phyloP scores from a whole-genome alignment of 768 basidiomycete species.

The Amanita inopinata region DNA sequence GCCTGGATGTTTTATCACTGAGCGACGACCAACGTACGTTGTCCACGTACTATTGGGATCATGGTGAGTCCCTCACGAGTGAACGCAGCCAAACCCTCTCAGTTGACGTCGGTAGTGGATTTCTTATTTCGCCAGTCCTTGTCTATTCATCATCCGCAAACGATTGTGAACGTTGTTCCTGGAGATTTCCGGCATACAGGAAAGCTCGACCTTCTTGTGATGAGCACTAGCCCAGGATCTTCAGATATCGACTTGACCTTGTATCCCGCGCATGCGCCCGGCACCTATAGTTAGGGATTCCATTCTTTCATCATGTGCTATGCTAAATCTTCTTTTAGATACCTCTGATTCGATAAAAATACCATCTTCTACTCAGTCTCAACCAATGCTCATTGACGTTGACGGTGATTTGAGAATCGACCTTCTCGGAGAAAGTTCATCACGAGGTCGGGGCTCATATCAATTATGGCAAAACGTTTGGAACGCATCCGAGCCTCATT shows the following conservation, averaged over 20 bases:
- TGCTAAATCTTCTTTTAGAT: conserved; percentile 21
- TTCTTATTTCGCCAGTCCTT: conserved; percentile 45
- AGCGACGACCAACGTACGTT: conserved; percentile 68
- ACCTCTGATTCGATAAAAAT: conserved; percentile 35
- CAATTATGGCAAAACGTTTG: conserved; percentile 78
- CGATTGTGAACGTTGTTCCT: conserved; percentile 76
- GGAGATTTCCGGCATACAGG: conserved; percentile 94
- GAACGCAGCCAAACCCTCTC: neutral
- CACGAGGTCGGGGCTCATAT: conserved; percentile 28
- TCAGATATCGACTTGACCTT: conserved; percentile 56
- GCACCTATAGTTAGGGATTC: conserved; percentile 52
- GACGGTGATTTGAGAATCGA: conserved; percentile 88
- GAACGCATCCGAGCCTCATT: conserved; percentile 45
- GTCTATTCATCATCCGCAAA: conserved; percentile 43
- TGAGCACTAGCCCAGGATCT: conserved; percentile 48
- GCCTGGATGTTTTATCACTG: conserved; percentile 75
- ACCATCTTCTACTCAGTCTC: conserved; percentile 57
- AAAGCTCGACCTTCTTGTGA: conserved; percentile 80
- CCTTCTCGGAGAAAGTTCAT: conserved; percentile 51
- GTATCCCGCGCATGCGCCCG: conserved; percentile 52
- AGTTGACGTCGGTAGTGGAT: conserved; percentile 30
- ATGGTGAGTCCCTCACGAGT: conserved; percentile 38
- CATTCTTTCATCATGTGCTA: neutral
- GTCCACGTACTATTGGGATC: conserved; percentile 74
- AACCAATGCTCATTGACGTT: conserved; percentile 82